Percentiles rank a stretch among this genome's conserved stretches.
phyloP scores from a whole-genome alignment of 2,329 filamentous ascomycete species.

The Rasamsonia emersonii region DNA sequence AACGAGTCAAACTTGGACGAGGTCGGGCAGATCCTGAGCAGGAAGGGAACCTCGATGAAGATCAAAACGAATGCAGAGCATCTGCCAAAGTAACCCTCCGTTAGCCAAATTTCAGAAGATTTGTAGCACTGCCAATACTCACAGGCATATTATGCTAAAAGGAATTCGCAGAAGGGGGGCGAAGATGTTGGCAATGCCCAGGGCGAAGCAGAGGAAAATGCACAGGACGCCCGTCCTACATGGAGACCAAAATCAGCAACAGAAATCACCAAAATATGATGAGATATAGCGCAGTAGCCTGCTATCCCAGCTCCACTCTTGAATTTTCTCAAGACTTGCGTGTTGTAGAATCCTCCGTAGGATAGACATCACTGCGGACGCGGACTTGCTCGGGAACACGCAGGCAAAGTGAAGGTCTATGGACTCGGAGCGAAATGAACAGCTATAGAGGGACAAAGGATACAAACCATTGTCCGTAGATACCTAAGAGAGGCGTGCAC shows the following conservation, averaged over 20 bases:
- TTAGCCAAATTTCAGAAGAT: neutral
- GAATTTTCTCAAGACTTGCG: no score
- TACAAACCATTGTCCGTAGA: slow-evolving; percentile 61
- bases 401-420: no score
- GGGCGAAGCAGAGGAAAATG: slow-evolving; percentile 57
- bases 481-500: slow-evolving; percentile 47
- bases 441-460: no score
- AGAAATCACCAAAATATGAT: slow-evolving; percentile 2
- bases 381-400: no score
- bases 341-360: no score
- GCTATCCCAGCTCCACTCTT: no score
- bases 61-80: slow-evolving; percentile 64
- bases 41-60: slow-evolving; percentile 84
- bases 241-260: neutral
- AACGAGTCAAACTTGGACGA: slow-evolving; percentile 79
- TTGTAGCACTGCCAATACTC: slow-evolving; percentile 20
- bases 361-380: no score
- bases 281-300: neutral
- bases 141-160: slow-evolving; percentile 52
- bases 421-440: no score
- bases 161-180: slow-evolving; percentile 50
- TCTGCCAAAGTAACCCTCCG: slow-evolving; percentile 47
- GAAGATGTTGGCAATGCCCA: slow-evolving; percentile 62
- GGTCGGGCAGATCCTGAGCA: slow-evolving; percentile 95
- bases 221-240: slow-evolving; percentile 46